phyloP scores from a whole-genome alignment of 306 rosid genomes.

The Betula pendula region DNA sequence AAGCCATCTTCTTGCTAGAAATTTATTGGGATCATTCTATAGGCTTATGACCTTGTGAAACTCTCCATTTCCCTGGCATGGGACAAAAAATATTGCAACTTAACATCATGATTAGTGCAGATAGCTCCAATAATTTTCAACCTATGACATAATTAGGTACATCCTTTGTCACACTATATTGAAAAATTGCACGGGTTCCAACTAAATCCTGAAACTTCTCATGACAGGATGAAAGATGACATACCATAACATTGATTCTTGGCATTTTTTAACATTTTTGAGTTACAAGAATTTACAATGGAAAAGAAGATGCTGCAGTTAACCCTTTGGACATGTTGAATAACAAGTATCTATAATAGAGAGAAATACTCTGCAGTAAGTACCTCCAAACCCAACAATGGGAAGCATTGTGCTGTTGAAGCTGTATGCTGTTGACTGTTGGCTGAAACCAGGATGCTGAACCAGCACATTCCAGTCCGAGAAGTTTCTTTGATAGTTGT shows the following conservation, averaged over 20 bases:
- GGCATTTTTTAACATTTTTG: not conserved
- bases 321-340: not conserved
- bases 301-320: no score
- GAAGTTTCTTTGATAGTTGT: constrained; percentile 54
- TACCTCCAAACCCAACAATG: constrained; percentile 53
- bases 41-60: not conserved
- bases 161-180: not conserved
- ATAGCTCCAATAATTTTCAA: not conserved
- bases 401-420: constrained; percentile 68
- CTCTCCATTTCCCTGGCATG: not conserved
- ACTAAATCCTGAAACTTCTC: no score
- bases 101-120: not conserved
- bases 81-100: not conserved
- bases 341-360: not conserved
- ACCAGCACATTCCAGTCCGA: constrained; percentile 72
- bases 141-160: not conserved
- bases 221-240: no score
- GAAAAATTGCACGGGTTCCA: no score
- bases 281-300: not conserved
- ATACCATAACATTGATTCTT: not conserved
- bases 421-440: constrained; percentile 47
- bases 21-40: not conserved
- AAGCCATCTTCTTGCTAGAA: not conserved
- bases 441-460: constrained; percentile 68
- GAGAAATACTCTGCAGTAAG: constrained; percentile 19